Evolutionary conservation across 345 rosid species (phyloP), one percentile per base, ranked within the genome.

Genomic region (Citrus inodora): DNA sequence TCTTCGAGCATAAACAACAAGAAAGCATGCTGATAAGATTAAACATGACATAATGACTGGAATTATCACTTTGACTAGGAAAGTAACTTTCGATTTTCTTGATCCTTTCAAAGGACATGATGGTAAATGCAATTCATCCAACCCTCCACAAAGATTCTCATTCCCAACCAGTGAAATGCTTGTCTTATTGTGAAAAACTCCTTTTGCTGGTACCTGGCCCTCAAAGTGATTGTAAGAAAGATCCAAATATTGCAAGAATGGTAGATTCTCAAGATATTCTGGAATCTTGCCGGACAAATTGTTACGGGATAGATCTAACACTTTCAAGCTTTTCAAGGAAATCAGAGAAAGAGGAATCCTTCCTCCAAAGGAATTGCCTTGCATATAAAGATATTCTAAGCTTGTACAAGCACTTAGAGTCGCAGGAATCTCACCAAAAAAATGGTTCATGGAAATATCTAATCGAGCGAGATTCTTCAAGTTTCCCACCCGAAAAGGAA

Each of bases 81-180:
- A 38, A 8, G 42, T 38, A 9, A 38, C 42, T 38, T 8, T 38
- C 8, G 42, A 38, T 38, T 38, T 38, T 38, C 10, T 38, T 16
- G 46, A 51, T 56, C 42, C 28, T 28, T 70, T 33, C 32, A 5
- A 76, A 37, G 32, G 30, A 62, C 71, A 81, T 32, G 38, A 9
- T 17, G 65, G 79, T 55, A 79, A 48, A 58, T 6, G 80, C 37
- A 65, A 65, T 71, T 75, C 82, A 24, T 30, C 6, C 3, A 67
- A 19, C 38, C 59, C 81, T 7, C 84, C 67, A 42, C 84, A 78
- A 55, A 78, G 81, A 25, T 22, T 25, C n/a, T 69, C 30, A 37
- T 82, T 82, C n/a, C 82, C 84, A 0, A 16, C 5, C 9, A 82
- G 53, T 22, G 51, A 60, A 67, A 78, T 53, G 1, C 27, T 38